A percentile compares a stretch with the other conserved stretches of the same genome.
Conservation (phyloP, 2,329 filamentous ascomycete genomes). For the Cadophora sp. region DNA sequence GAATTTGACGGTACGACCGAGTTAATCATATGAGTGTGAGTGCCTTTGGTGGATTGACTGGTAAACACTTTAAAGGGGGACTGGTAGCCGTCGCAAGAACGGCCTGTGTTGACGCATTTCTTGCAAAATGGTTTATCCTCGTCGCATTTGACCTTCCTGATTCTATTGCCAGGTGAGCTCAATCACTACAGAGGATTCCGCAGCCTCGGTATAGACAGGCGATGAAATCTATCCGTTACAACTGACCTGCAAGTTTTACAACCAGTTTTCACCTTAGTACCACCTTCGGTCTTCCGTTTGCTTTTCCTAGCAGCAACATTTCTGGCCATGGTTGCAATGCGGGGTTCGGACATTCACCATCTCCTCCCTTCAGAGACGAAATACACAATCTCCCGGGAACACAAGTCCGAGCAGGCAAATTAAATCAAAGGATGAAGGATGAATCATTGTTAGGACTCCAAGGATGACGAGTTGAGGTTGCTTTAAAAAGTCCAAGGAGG, state of each 20-base stretch:
- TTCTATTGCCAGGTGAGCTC: constrained; percentile 50
- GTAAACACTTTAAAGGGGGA: constrained; percentile 47
- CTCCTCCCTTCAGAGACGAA: background rate
- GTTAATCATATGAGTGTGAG: constrained; percentile 32
- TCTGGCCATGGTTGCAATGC: background rate
- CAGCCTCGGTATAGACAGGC: background rate
- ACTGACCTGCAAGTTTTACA: constrained; percentile 54
- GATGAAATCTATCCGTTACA: constrained; percentile 30
- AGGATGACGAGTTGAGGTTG: background rate
- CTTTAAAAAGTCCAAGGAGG: background rate
- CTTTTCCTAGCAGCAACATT: constrained; percentile 39
- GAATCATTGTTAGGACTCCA: background rate
- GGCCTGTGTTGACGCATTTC: constrained; percentile 48
- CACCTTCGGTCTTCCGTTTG: constrained; percentile 42
- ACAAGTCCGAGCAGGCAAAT: background rate
- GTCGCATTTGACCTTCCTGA: constrained; percentile 49
- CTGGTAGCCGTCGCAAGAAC: constrained; percentile 53
- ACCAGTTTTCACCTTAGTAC: constrained; percentile 51
- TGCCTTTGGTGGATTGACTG: constrained; percentile 33
- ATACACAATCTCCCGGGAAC: background rate
- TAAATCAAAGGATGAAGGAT: background rate
- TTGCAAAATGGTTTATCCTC: constrained; percentile 40
- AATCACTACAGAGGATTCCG: constrained; percentile 23
- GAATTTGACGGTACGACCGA: constrained; percentile 32
- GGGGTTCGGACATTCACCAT: constrained; percentile 27